Evolutionary conservation across 108 stramenopile species (phyloP), one percentile per base, ranked within the genome.

Genomic region (Asterionellopsis glacialis): DNA sequence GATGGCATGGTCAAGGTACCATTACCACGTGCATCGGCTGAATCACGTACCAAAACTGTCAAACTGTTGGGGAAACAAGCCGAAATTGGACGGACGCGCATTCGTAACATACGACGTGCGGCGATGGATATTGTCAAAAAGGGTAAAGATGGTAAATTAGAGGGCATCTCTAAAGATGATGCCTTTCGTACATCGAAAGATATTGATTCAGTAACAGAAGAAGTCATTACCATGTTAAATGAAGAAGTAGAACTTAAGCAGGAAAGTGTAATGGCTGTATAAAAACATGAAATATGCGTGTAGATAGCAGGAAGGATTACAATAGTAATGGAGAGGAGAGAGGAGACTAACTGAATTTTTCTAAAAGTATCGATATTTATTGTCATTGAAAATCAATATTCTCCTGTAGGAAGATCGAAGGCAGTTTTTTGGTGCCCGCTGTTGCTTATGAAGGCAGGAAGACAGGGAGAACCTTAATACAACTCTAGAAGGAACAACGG

Each of bases 121-220:
- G 84, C 83, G 14, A 82, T 84, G 81, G 85, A 90, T 62, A 55
- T 77, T 49, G 70, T 88, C 42, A 93, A 90, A 50, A 72, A 76
- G 54, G 92, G 88, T 0, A 80, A 78, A 63, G 85, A 88, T 67
- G 92, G 91, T 18, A 90, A 90, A 69, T 44, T 93, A 13, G 73
- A 80, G 27, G 86, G 86, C 21, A 70, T 90, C 57, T 85, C 83
- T 13, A 90, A 93, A 41, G 92, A 93, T 75, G 92, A 93, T 57
- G 92, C 88, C 42, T 93, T 90, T 74, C 80, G 87, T 11, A 70
- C 69, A 33, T 84, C 68, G 1, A 89, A 90, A 55, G 88, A 93
- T 13, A 73, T 93, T 44, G 88, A 93, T 24, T 47, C 72, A 45
- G 74, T 81, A 27, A 83, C 86, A 12, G 92, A 93, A 70, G 77